Base-by-base conservation (phyloP, 1,284 basidiomycete species). In the Pyrrhoderma lamaoense region DNA sequence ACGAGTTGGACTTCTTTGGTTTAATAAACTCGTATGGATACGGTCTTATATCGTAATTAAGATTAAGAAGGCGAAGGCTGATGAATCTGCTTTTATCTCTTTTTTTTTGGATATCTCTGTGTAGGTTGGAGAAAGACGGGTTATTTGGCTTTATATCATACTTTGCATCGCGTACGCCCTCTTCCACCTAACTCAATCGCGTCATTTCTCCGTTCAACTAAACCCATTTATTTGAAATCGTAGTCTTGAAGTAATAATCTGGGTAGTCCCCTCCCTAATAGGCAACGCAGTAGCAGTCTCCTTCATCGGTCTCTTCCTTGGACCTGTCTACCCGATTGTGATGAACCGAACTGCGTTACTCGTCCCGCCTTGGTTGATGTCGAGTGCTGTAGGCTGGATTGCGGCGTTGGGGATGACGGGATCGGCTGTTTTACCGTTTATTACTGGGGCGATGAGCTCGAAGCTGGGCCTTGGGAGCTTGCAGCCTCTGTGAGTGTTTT, bases 201-300 rank as follows among this genome's bases (percentile, higher is more conserved):
- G 35, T 42, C 45, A 48, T 49, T 47, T 42, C 36, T n/a, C 35
- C 22, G 36, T 43, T 19, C 16, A 19, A 13, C 3, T 27, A 35
- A 11, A 22, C 4, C 49, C 65, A 27, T 14, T 25, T 3, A 34
- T 42, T 16, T 7, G 36, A 13, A 8, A 8, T 18, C 22, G 18
- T 23, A 79, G 77, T 3, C 69, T 85, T 19, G 76, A 84, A 58
- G 60, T 82, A 14, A 68, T 79, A 19, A 68, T 87, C 39, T 86
- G 83, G 85, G 70, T 79, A 21, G 74, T 79, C 2, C 76, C 77
- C 22, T 77, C 75, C 3, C 65, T 85, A 23, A 64, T 82, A 36
- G 76, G 74, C 18, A 76, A 78, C 61, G 82, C 79, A 0, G 65
- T 84, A 7, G 75, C 79, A 2, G 75, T 80, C 37, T 71, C 79